Evolutionary conservation across 2,329 filamentous ascomycete genomes (phyloP).

Genomic region (Zasmidium cellare): DNA sequence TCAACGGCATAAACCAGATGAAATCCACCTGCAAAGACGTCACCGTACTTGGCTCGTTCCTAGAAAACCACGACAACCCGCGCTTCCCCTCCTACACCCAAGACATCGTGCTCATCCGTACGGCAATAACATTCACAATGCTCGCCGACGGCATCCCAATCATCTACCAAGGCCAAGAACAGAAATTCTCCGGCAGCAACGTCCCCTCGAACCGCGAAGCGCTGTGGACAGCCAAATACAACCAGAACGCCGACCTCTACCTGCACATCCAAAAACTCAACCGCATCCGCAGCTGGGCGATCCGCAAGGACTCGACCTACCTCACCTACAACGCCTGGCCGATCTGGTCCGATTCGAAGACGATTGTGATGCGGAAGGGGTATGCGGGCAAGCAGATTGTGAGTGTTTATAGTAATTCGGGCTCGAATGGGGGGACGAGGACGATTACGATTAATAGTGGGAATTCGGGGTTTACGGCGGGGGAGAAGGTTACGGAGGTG

Average conservation of each 20-base stretch:
- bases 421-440: conserved; percentile 24
- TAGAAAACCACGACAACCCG: conserved; percentile 39
- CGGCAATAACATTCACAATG: conserved; percentile 60
- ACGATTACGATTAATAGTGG: conserved; percentile 30
- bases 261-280: conserved; percentile 48
- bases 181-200: conserved; percentile 47
- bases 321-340: conserved; percentile 40
- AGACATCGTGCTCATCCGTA: conserved; percentile 58
- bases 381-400: conserved; percentile 37
- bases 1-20: conserved; percentile 30
- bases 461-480: conserved; percentile 26
- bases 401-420: conserved; percentile 31
- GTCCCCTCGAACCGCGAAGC: conserved; percentile 40
- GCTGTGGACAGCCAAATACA: conserved; percentile 39
- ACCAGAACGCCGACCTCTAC: conserved; percentile 39
- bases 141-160: conserved; percentile 62
- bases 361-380: conserved; percentile 49
- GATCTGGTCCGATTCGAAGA: conserved; percentile 39
- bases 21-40: conserved; percentile 35
- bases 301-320: conserved; percentile 39
- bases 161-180: conserved; percentile 65
- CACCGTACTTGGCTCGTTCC: conserved; percentile 40
- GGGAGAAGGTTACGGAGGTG: conserved; percentile 38
- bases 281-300: conserved; percentile 48
- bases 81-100: conserved; percentile 46